Percentiles rank a stretch among this genome's conserved stretches.
phyloP scores from a whole-genome alignment of 345 rosid species.

The Syzygium oleosum region DNA sequence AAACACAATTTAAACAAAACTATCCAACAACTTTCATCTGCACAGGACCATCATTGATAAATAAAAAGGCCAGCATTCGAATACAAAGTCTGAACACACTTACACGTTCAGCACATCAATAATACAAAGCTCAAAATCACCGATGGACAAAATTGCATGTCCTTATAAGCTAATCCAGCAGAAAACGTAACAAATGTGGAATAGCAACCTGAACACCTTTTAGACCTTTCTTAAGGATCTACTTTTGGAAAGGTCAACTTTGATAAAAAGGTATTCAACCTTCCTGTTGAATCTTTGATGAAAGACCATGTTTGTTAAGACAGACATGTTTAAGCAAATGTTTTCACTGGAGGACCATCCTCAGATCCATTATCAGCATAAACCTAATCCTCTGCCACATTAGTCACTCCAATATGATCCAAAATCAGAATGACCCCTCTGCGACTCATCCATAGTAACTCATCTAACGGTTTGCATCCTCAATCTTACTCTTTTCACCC shows the following conservation, averaged over 20 bases:
- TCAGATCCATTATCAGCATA: neutral
- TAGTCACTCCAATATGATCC: neutral
- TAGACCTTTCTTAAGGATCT: neutral
- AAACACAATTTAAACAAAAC: neutral
- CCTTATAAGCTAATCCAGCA: neutral
- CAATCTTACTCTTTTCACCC: too few species aligned
- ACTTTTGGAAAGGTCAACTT: neutral
- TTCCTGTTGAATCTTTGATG: neutral
- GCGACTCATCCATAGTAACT: neutral
- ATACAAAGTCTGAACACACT: neutral
- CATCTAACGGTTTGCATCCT: too few species aligned
- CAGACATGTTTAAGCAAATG: neutral
- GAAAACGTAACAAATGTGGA: neutral
- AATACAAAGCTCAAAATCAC: neutral
- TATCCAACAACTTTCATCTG: neutral
- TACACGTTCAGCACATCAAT: too few species aligned
- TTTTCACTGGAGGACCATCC: neutral
- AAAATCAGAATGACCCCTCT: neutral
- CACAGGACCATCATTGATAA: neutral
- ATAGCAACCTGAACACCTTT: neutral
- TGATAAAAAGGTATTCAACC: neutral
- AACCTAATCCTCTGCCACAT: neutral
- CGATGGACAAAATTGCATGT: neutral
- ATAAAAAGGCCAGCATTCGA: neutral
- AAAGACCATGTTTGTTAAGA: neutral